phyloP scores from a whole-genome alignment of 1,139 yeast species.

The Suhomyces wounanorum region DNA sequence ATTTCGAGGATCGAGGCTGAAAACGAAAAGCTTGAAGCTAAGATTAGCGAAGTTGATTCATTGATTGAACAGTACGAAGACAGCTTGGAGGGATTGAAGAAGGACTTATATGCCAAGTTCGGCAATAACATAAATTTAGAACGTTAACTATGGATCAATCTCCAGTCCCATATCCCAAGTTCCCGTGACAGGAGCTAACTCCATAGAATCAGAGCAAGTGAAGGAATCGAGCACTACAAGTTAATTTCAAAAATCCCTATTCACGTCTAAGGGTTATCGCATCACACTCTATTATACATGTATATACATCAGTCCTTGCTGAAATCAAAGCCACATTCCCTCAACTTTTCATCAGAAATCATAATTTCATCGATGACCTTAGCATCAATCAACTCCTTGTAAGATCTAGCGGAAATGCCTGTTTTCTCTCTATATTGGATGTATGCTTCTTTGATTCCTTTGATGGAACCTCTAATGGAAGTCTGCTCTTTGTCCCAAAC shows the following conservation, averaged over 20 bases:
- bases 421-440: slow-evolving; percentile 31
- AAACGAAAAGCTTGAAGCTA: slow-evolving; percentile 49
- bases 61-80: slow-evolving; percentile 54
- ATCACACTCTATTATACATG: slow-evolving; percentile 1
- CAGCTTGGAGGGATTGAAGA: slow-evolving; percentile 62
- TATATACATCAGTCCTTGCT: slow-evolving; percentile 2
- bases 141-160: slow-evolving; percentile 30
- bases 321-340: slow-evolving; percentile 20
- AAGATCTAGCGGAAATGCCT: slow-evolving; percentile 30
- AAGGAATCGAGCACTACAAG: not conserved
- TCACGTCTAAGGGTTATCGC: not conserved
- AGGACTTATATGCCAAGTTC: slow-evolving; percentile 79
- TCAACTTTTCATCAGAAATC: slow-evolving; percentile 22
- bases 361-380: slow-evolving; percentile 22
- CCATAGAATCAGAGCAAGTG: not conserved
- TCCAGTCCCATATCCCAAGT: not conserved
- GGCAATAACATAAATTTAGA: slow-evolving; percentile 90
- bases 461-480: slow-evolving; percentile 33
- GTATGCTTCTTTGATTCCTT: slow-evolving; percentile 39
- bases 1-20: slow-evolving; percentile 66
- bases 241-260: not conserved
- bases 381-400: slow-evolving; percentile 33
- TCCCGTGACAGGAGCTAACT: not conserved
- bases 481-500: slow-evolving; percentile 41
- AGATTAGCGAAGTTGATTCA: slow-evolving; percentile 49